Base-by-base conservation (phyloP, 768 basidiomycete genomes). In the Rubroboletus satanas region DNA sequence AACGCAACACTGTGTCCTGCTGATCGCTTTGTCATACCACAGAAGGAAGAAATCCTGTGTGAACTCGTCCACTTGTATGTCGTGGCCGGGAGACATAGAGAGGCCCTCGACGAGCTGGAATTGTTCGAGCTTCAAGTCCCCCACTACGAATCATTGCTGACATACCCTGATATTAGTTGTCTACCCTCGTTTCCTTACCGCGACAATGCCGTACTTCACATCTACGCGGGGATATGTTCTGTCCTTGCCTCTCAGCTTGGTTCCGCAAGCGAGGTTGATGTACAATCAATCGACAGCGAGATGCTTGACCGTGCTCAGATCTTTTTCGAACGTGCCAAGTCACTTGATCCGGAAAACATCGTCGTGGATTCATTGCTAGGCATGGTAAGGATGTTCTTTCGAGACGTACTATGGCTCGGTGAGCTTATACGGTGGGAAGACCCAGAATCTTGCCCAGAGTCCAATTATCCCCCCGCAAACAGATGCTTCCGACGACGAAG, bases 171-270 rank as follows among this genome's bases (percentile, higher is more conserved):
- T 37, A 28, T 41, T 58, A 93, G 93, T 26, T 95, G 90, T 67
- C 78, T 96, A 6, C 90, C 92, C 1, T 88, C 90, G 3, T 87
- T 89, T 66, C 94, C 94, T 2, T 96, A 85, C 73, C 86, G 85
- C 65, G 88, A 92, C 60, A 90, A 91, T 59, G 79, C 87, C 2
- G 73, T 84, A 7, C 75, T 96, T 29, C 90, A 96, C 63, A 75
- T 84, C 15, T 94, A 95, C 58, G 92, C 93, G 3, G 93, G 90
- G 2, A 71, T 95, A 49, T 73, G 90, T 12, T 81, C 78, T 28
- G 73, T 93, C 23, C 82, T 87, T 61, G 70, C 83, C n/a, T 78
- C 82, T 11, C 83, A 83, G 58, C 70, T 44, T 43, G 45, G 35
- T 38, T 44, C 50, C 17, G 41, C 41, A 45, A 52, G 45, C 41